Percentiles rank a stretch among this genome's conserved stretches.
Conservation (phyloP, 1,284 basidiomycete genomes). For the Cutaneotrichosporon spelunceum region DNA sequence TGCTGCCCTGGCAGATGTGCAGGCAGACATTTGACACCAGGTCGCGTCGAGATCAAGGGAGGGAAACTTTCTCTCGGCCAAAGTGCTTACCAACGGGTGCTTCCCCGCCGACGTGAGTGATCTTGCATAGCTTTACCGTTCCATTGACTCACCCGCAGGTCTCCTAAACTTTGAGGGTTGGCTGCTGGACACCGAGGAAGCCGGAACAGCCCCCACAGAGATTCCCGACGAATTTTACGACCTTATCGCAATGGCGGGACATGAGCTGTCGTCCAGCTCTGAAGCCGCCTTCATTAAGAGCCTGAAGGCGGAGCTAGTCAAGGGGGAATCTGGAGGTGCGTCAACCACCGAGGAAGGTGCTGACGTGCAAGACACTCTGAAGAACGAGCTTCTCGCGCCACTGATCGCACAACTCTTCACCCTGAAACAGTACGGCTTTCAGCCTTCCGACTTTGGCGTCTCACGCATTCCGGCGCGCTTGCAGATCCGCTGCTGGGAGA, state of each 20-base stretch:
- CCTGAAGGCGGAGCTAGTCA: constrained; percentile 30
- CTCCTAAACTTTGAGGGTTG: constrained; percentile 35
- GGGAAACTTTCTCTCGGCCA: constrained; percentile 36
- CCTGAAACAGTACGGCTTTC: constrained; percentile 38
- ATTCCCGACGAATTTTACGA: constrained; percentile 38
- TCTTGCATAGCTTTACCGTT: not conserved
- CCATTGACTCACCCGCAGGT: constrained; percentile 6
- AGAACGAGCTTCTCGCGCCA: constrained; percentile 25
- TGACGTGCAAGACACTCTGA: constrained; percentile 23
- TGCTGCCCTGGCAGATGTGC: not conserved
- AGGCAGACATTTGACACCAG: not conserved
- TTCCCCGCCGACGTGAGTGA: constrained; percentile 33
- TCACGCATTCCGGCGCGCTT: constrained; percentile 36
- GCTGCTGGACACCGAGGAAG: constrained; percentile 35
- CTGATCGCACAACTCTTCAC: constrained; percentile 38
- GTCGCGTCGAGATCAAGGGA: constrained; percentile 33
- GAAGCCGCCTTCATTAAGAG: constrained; percentile 36
- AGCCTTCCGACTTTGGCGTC: constrained; percentile 33
- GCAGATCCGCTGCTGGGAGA: constrained; percentile 45
- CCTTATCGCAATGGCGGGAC: constrained; percentile 39
- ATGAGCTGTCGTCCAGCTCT: constrained; percentile 38
- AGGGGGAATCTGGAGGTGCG: constrained; percentile 24
- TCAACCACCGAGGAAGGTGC: not conserved
- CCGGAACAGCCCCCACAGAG: constrained; percentile 20
- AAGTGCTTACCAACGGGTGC: constrained; percentile 16